Base-by-base conservation (phyloP, 306 rosid genomes). In the Sphenostylis stenocarpa region DNA sequence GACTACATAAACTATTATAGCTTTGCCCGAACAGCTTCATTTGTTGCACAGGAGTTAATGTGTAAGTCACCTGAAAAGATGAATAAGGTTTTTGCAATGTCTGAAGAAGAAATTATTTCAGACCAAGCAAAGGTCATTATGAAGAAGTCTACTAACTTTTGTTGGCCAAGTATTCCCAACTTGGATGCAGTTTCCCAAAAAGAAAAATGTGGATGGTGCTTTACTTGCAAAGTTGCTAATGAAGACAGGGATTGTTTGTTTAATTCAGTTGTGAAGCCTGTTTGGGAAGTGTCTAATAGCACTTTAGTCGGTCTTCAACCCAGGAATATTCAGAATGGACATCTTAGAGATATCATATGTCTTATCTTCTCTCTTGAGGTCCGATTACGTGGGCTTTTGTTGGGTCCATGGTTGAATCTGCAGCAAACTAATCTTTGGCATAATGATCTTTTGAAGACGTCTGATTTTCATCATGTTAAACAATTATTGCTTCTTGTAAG, bases 171-270 rank as follows among this genome's bases (percentile, higher is more conserved):
- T 81, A 82, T 85, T 79, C 88, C 81, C 71, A 81, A 80, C 74
- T 41, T 75, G 61, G 65, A 79, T 79, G 55, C 80, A 60, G 88
- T 89, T 68, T 84, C 77, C 47, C 84, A 80, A 72, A 91, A 86
- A 67, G 97, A 95, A 85, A 92, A 91, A 81, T 95, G 97, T 34
- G 97, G 98, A 68, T 95, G 97, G 99, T 92, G 97, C 86, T 89
- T 85, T 87, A 75, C 85, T 60, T 92, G 99, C 82, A 92, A 87
- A 88, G 73, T 63, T 84, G 80, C 80, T 51, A 80, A 81, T 84
- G 90, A 92, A 80, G 96, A 87, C 64, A 79, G 80, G 70, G 94
- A 89, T 82, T 95, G 99, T 88, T 88, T 95, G 87, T 87, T 90
- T 83, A 81, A 75, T 84, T 79, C 77, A 73, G 76, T 78, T 65